Base-by-base conservation (phyloP, 1,139 yeast genomes). In the Pichia sp. region DNA sequence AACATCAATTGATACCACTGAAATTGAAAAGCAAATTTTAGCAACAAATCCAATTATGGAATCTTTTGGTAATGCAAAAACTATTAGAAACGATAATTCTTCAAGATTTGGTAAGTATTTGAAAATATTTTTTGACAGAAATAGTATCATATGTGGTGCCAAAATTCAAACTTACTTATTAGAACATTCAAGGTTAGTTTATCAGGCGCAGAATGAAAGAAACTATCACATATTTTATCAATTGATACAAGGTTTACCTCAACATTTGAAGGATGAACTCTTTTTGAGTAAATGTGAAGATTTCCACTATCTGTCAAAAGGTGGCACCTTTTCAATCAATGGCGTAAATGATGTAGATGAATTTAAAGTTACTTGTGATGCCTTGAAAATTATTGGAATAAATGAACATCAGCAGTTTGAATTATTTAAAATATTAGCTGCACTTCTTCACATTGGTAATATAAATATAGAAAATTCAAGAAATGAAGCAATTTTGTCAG, bases 31-130 rank as follows among this genome's bases (percentile, higher is more conserved):
- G 63, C 96, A 87, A 69, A 94, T 92, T 49, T 74, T 92, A 64
- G 98, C 98, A 25, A 92, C 98, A 1, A 92, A 92, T 66, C 98
- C 98, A 2, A 92, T 92, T 58, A 88, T 92, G 95, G 98, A 92
- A 69, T 95, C 97, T 1, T 92, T 92, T 67, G 98, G 98, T 73
- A 92, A 92, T 65, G 97, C 98, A 9, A 92, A 92, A 67, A 92
- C 98, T 4, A 89, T 95, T 2, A 80, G 98, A 71, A 92, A 92
- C 65, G 97, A 92, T 68, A 92, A 92, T 67, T 92, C 97, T 37
- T 90, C 97, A 28, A 82, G 98, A 65, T 92, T 92, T 66, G 98
- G 98, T 62, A 92, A 92, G 66, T 92, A 92, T 64, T 74, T 92
- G 62, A 97, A 90, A 68, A 92, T 92, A 58, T 73, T 87, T 56